Evolutionary conservation across 805 yeast genomes (phyloP), one percentile per base, ranked within the genome.

Genomic region (Jamesozyma jinghongensis): DNA sequence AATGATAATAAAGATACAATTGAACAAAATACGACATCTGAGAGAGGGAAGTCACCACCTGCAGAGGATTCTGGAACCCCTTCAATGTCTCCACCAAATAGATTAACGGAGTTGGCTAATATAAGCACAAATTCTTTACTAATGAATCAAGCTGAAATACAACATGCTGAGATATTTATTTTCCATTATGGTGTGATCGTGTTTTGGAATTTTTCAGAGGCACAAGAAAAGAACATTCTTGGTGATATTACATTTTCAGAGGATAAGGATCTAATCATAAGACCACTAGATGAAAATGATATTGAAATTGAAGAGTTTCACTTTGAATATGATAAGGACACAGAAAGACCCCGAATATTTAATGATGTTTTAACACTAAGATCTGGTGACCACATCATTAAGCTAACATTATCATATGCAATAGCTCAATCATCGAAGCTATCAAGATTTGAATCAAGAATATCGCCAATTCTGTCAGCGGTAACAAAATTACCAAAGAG

Each of bases 111-210:
- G 20, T 12, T 17, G 10, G 19, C 14, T 14, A 27, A 38, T 19
- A 19, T 14, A 6, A 28, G 14, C n/a, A 20, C 30, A 12, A 13
- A 20, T n/a, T 19, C 34, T 12, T 29, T 25, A 18, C 11, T 39
- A 18, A 14, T 37, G 19, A 38, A 35, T 17, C 37, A 32, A 16
- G 40, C 27, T 5, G 49, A 51, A 34, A 54, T 56, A 38, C 31
- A 28, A 28, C 85, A 80, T 57, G 90, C 96, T 0, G 97, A 90
- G 54, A 73, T 92, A 69, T 92, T 92, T 54, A 74, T 92, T 12
- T 78, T 90, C 57, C 79, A 77, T 40, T 92, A 92, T 58, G 98
- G 98, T 17, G 94, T 90, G 12, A 86, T 92, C n/a, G 97, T 92
- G 17, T 88, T 92, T 55, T 92, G 98, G 98, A 92, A 92, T 56